Conservation (phyloP, 768 basidiomycete genomes). For the Terana coerulea region DNA sequence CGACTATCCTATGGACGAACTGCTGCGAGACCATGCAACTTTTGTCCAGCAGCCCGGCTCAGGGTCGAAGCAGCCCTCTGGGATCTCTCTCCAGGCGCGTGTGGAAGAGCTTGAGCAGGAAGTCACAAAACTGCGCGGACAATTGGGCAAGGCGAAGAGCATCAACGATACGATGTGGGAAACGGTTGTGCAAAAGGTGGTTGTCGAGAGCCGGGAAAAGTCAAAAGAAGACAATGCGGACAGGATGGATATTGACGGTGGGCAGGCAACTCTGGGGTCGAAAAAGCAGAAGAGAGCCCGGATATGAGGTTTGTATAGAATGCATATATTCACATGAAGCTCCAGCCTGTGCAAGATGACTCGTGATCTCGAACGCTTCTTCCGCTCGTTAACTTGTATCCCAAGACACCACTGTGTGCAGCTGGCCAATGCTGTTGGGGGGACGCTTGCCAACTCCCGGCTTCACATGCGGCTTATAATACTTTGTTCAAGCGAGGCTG, state of each 20-base stretch:
- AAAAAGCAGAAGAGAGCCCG: too few relatives aligned
- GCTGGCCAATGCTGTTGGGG: too few relatives aligned
- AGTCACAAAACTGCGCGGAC: conserved; percentile 57
- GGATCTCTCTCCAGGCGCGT: conserved; percentile 45
- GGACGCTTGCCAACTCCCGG: too few relatives aligned
- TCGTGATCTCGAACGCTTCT: too few relatives aligned
- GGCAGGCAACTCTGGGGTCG: too few relatives aligned
- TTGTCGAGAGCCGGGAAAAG: conserved; percentile 37
- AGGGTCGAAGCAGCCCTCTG: conserved; percentile 28
- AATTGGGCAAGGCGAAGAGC: conserved; percentile 81
- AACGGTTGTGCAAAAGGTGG: conserved; percentile 63
- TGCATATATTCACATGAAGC: too few relatives aligned
- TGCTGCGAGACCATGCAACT: conserved; percentile 61
- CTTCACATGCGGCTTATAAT: too few relatives aligned
- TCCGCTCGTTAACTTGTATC: too few relatives aligned
- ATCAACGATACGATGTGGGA: conserved; percentile 96
- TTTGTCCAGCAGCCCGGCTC: conserved; percentile 49
- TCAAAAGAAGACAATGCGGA: conserved; percentile 14
- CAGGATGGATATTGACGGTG: conserved; percentile 14
- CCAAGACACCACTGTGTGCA: too few relatives aligned
- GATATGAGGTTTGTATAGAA: too few relatives aligned
- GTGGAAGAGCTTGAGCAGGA: conserved; percentile 72
- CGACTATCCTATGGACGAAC: conserved; percentile 47
- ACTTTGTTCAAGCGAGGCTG: too few relatives aligned
- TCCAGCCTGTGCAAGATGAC: too few relatives aligned